Evolutionary conservation across 169 alveolate species (phyloP), one percentile per base, ranked within the genome.

Genomic region (Plasmodium blacklocki): DNA sequence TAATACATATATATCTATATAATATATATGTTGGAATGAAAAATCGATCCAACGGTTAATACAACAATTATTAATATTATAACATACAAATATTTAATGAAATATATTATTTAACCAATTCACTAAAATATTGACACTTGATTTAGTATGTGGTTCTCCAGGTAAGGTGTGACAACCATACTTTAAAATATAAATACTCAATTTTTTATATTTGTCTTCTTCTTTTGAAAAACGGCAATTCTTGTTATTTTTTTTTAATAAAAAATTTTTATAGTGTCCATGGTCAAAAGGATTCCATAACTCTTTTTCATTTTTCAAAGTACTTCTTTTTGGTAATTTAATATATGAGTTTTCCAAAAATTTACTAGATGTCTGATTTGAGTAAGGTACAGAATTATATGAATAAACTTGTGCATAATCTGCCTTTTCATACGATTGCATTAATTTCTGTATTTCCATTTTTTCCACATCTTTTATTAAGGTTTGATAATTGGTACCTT

Each of bases 161-260:
- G 88, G 88, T 49, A 76, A 59, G 21, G 88, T 64, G 15, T 76
- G 88, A 58, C 66, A 64, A 18, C 88, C 88, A 45, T 76, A 76
- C 12, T 64, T 76, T 39, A 76, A 76, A 76, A 76, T 76, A 56
- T 76, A 76, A 12, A 64, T 72, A 29, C 58, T 63, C 18, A 76
- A 15, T 11, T 76, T 76, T 68, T 76, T 76, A 26, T 43, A 74
- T 49, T 74, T 21, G 11, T 58, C 52, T 18, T 74, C 45, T 23
- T 50, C 74, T 7, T 11, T 29, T 47, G 18, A 26, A 26, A 18
- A 47, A 14, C 11, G 15, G 15, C 43, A 45, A 64, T 9, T 29
- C 21, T 4, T 64, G 15, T 14, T 64, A 32, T 64, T 26, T 21
- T 64, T 76, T 50, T 76, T 76, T 56, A 76, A 64, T 45, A 63